phyloP scores from a whole-genome alignment of 202 grass and related monocot species.

The Hordeum pubiflorum region DNA sequence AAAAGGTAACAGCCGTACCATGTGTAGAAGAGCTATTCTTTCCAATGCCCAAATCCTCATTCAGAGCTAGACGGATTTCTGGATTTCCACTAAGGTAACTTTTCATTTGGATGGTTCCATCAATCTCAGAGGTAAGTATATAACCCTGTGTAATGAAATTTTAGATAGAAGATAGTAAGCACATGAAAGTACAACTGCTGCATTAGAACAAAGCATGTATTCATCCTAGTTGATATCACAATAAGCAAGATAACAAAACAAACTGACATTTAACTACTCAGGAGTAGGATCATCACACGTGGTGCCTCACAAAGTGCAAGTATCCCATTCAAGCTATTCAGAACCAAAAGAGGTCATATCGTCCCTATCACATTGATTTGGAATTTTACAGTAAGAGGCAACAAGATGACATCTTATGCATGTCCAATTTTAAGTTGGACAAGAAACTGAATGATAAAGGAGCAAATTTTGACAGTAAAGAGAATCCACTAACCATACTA shows the following conservation, averaged over 20 bases:
- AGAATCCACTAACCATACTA: not conserved
- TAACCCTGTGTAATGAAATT: slow-evolving; percentile 61
- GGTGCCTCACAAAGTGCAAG: not conserved
- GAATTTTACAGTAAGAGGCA: not conserved
- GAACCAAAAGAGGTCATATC: not conserved
- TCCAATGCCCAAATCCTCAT: slow-evolving; percentile 95
- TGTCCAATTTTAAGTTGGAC: not conserved
- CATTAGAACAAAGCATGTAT: not conserved
- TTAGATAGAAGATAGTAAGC: not conserved
- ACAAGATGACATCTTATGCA: not conserved
- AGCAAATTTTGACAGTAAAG: not conserved
- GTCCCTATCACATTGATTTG: not conserved
- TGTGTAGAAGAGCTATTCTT: slow-evolving; percentile 60
- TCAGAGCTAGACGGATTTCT: slow-evolving; percentile 90
- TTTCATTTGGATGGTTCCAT: slow-evolving; percentile 99
- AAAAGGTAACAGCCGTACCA: slow-evolving; percentile 33
- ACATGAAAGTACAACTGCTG: not conserved
- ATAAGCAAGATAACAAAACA: not conserved
- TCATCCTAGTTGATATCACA: not conserved
- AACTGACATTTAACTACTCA: not conserved
- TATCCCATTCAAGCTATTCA: not conserved
- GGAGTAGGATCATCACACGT: not conserved
- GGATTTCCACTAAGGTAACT: slow-evolving; percentile 95
- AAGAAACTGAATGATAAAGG: not conserved
- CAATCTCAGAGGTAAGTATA: slow-evolving; percentile 97